These are phyloP conservation scores for Penicillium fuscoglaucum DNA, from an alignment of 2,329 filamentous ascomycete genomes.

Conservation along the genomic window DNA sequence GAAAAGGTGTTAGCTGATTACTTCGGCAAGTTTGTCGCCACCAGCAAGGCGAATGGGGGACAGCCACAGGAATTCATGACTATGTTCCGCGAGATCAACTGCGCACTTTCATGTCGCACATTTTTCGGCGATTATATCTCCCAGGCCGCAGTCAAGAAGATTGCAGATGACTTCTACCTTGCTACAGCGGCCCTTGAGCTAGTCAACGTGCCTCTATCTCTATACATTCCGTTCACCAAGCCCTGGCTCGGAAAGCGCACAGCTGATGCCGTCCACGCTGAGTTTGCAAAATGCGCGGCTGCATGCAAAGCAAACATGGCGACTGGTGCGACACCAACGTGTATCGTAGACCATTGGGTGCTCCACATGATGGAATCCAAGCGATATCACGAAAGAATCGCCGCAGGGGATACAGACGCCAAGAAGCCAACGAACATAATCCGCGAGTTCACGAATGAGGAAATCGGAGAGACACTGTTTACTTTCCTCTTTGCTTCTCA, in stretches of 20 bases:
- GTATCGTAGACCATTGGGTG: conserved; percentile 89
- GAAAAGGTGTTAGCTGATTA: conserved; percentile 80
- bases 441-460: conserved; percentile 52
- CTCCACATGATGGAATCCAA: conserved; percentile 77
- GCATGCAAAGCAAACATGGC: conserved; percentile 84
- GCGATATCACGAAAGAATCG: conserved; percentile 69
- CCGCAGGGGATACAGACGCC: conserved; percentile 60
- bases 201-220: conserved; percentile 76
- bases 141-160: conserved; percentile 80
- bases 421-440: conserved; percentile 52
- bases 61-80: conserved; percentile 78
- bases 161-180: conserved; percentile 87
- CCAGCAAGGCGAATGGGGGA: conserved; percentile 66
- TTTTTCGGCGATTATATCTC: conserved; percentile 90
- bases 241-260: conserved; percentile 90
- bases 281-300: conserved; percentile 81
- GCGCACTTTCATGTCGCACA: conserved; percentile 81
- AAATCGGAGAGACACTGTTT: conserved; percentile 54
- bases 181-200: conserved; percentile 88
- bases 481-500: conserved; percentile 58
- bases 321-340: conserved; percentile 72
- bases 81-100: conserved; percentile 84
- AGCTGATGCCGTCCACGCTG: conserved; percentile 76
- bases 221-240: conserved; percentile 85
- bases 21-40: conserved; percentile 69